phyloP scores from a whole-genome alignment of 139 green algal genomes.

The Chlorella sp. region DNA sequence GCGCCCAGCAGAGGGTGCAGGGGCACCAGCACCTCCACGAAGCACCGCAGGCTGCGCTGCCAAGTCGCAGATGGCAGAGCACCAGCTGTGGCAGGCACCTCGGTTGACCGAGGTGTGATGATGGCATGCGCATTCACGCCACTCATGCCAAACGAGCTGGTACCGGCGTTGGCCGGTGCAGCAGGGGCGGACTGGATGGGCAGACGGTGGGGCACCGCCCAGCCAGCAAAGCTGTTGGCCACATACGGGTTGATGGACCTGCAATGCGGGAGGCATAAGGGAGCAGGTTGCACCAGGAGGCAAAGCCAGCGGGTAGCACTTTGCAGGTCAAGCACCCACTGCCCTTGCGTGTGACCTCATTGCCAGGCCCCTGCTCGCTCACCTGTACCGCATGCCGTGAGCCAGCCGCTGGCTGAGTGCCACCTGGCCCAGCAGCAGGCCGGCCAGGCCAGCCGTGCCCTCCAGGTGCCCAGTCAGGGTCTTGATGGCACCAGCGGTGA shows the following conservation, averaged over 20 bases:
- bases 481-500: constrained; percentile 78
- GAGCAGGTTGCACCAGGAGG: too few relatives aligned
- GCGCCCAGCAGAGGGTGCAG: constrained; percentile 64
- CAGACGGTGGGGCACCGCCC: constrained; percentile 50
- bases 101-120: constrained; percentile 21
- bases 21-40: constrained; percentile 47
- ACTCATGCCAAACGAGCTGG: constrained; percentile 89
- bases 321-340: too few relatives aligned
- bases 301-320: too few relatives aligned
- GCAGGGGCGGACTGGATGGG: constrained; percentile 54
- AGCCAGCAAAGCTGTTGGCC: constrained; percentile 51
- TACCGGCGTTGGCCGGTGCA: constrained; percentile 53
- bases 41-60: constrained; percentile 18
- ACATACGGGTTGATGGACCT: constrained; percentile 81
- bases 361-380: neutral
- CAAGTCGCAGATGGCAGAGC: neutral
- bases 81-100: neutral
- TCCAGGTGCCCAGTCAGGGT: constrained; percentile 77
- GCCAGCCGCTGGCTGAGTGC: constrained; percentile 49
- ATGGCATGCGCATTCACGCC: constrained; percentile 89
- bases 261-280: too few relatives aligned
- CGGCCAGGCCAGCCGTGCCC: constrained; percentile 81
- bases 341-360: too few relatives aligned
- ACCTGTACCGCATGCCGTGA: constrained; percentile 69
- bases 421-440: constrained; percentile 67